Evolutionary conservation across 1,284 basidiomycete genomes (phyloP), one percentile per base, ranked within the genome.

Genomic region (Ceraceosorus guamensis): DNA sequence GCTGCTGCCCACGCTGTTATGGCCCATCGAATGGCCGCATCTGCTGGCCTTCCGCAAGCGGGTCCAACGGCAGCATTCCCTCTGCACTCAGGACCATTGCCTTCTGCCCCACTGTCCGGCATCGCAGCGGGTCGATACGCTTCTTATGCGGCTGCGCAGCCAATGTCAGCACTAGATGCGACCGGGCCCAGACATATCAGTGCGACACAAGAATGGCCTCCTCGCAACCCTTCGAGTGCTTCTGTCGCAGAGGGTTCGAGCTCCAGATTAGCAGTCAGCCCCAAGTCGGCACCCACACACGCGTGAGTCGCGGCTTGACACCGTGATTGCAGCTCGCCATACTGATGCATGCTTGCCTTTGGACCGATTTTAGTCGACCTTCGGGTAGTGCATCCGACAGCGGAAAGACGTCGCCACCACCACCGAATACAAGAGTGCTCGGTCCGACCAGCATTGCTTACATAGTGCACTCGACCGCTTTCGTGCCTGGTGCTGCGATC

Each of bases 361-460:
- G n/a, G n/a, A n/a, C n/a, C n/a, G n/a, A n/a, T n/a, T n/a, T n/a
- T n/a, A n/a, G n/a, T n/a, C n/a, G n/a, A n/a, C n/a, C n/a, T n/a
- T n/a, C n/a, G n/a, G n/a, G n/a, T 14, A n/a, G 41, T 14, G 11
- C 35, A 2, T 53, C 60, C n/a, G 39, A 16, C 30, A 32, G 18
- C 8, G 14, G 14, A 16, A 35, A 14, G 30, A 31, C 14, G 14
- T 32, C 47, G 34, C 46, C 51, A n/a, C 46, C 39, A 50, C 70
- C 60, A 53, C 66, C 60, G n/a, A n/a, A n/a, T n/a, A n/a, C n/a
- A n/a, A n/a, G n/a, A n/a, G n/a, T n/a, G n/a, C n/a, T n/a, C n/a
- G n/a, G n/a, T n/a, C 87, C 88, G 30, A 92, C 91, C 6, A 87
- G 87, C 37, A 82, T 89, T 60, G 82, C 86, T 8, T 90, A 92